Evolutionary conservation across 2,329 filamentous ascomycete species (phyloP).

Genomic region (Camillea tinctor): DNA sequence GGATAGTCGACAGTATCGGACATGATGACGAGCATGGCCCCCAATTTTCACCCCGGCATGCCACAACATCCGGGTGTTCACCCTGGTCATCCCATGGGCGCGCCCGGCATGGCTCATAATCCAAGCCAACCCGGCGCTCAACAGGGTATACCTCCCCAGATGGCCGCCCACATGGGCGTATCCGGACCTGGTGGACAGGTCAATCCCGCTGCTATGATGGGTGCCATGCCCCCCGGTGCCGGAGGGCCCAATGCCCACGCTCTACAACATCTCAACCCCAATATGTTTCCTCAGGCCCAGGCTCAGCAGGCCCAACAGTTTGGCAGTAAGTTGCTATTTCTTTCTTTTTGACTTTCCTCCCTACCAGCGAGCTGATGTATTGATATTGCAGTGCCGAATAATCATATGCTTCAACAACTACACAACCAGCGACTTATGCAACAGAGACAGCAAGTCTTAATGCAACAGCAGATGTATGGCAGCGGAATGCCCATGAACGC

Average conservation of each 20-base stretch:
- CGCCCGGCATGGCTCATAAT: conserved; percentile 63
- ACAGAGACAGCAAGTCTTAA: conserved; percentile 28
- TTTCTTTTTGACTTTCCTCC: background rate
- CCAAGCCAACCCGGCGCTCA: conserved; percentile 68
- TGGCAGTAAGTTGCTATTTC: conserved; percentile 32
- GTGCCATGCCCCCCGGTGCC: conserved; percentile 68
- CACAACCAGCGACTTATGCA: conserved; percentile 27
- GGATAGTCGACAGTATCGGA: conserved; percentile 50
- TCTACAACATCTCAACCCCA: conserved; percentile 68
- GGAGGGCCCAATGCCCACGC: conserved; percentile 65
- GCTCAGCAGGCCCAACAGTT: conserved; percentile 31
- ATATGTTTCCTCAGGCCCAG: conserved; percentile 52
- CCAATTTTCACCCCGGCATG: conserved; percentile 68
- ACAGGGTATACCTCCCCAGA: conserved; percentile 66
- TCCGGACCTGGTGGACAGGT: conserved; percentile 71
- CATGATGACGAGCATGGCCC: conserved; percentile 72
- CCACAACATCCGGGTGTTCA: conserved; percentile 68
- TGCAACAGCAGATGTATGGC: conserved; percentile 33
- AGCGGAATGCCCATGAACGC: conserved; percentile 39
- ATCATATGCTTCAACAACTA: conserved; percentile 26
- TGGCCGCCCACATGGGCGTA: conserved; percentile 66
- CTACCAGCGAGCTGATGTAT: background rate
- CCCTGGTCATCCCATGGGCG: conserved; percentile 60
- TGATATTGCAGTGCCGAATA: conserved; percentile 19
- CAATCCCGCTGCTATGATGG: conserved; percentile 73